Evolutionary conservation across 352 stramenopile species (phyloP).

Genomic region (Pythium angustatum): DNA sequence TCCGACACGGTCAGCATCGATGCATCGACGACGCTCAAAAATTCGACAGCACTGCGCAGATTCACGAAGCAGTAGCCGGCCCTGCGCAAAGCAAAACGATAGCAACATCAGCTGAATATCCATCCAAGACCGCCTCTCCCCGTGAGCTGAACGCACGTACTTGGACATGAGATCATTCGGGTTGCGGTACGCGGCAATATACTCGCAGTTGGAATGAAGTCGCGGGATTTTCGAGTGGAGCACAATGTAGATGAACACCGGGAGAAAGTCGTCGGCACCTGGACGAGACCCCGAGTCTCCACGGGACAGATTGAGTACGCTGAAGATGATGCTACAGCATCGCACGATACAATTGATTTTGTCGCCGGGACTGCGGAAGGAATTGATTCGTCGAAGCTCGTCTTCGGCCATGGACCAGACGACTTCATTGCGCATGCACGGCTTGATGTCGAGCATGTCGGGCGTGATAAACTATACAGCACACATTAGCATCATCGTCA

Average conservation of each 20-base stretch:
- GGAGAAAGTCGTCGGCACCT: constrained; percentile 90
- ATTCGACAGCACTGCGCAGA: constrained; percentile 88
- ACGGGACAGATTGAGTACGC: constrained; percentile 79
- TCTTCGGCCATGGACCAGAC: constrained; percentile 89
- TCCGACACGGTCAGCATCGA: constrained; percentile 81
- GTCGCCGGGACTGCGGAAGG: constrained; percentile 79
- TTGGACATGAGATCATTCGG: constrained; percentile 90
- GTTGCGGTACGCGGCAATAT: constrained; percentile 89
- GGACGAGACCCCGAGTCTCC: constrained; percentile 66
- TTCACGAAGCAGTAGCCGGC: constrained; percentile 93
- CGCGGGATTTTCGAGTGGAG: constrained; percentile 87
- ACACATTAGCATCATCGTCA: constrained; percentile 5
- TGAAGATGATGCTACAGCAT: constrained; percentile 90
- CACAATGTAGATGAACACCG: constrained; percentile 93
- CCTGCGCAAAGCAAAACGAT: constrained; percentile 37
- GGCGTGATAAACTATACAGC: constrained; percentile 66
- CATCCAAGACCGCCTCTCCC: neutral
- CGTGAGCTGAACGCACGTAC: constrained; percentile 37
- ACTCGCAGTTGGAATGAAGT: constrained; percentile 90
- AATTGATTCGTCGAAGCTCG: constrained; percentile 89
- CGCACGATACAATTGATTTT: constrained; percentile 91
- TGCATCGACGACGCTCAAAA: constrained; percentile 84
- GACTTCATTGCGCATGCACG: constrained; percentile 88
- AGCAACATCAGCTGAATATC: neutral
- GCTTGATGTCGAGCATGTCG: constrained; percentile 91